phyloP scores from a whole-genome alignment of 2,329 filamentous ascomycete species.

The Pseudovirgaria hyperparasitica region DNA sequence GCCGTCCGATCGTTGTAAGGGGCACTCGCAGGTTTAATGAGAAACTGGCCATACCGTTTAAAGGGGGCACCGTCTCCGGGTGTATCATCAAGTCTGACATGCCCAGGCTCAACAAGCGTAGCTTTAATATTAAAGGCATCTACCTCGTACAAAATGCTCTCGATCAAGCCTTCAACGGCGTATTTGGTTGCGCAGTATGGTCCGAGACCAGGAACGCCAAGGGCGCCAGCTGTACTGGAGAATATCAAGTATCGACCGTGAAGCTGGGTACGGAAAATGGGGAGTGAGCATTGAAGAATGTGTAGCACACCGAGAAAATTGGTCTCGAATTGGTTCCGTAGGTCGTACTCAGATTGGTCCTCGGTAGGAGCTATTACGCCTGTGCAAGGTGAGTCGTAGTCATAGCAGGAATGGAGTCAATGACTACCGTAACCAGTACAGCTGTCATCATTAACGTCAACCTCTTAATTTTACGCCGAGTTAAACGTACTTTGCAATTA shows the following conservation, averaged over 20 bases:
- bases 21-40: constrained; percentile 68
- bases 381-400: constrained; percentile 5
- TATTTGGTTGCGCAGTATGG: constrained; percentile 97
- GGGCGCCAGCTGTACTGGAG: constrained; percentile 77
- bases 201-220: constrained; percentile 86
- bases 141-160: constrained; percentile 93
- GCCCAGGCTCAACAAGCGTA: constrained; percentile 81
- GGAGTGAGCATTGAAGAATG: constrained; percentile 79
- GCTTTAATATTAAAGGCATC: constrained; percentile 87
- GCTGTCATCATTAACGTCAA: constrained; percentile 14
- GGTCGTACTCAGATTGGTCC: constrained; percentile 89
- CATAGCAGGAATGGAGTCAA: not conserved
- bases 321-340: constrained; percentile 92
- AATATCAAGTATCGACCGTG: constrained; percentile 83
- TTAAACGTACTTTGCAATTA: constrained; percentile 59
- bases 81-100: constrained; percentile 76
- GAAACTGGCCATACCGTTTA: constrained; percentile 81
- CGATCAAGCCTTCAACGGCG: constrained; percentile 87
- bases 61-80: constrained; percentile 39
- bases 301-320: constrained; percentile 95
- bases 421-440: constrained; percentile 71
- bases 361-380: constrained; percentile 84
- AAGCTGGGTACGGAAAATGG: constrained; percentile 69
- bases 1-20: constrained; percentile 67
- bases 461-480: constrained; percentile 1